A percentile compares a stretch with the other conserved stretches of the same genome.
These are phyloP conservation scores for Atkinsonella texensis DNA, from an alignment of 2,329 filamentous ascomycete species.

Conservation along the genomic window DNA sequence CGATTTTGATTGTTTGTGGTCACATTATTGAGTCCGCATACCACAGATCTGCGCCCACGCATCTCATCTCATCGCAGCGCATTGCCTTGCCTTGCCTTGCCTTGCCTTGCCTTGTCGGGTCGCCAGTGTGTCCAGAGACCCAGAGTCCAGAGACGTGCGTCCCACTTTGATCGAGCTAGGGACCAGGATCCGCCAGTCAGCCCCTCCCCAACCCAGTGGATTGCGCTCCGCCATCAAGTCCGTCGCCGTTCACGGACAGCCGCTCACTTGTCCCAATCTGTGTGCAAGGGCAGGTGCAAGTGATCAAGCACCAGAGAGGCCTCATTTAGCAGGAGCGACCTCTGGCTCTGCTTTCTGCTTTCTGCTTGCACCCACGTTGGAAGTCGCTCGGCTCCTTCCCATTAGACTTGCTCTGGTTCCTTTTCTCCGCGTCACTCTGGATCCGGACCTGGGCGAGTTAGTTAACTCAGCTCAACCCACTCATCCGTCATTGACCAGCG, in stretches of 20 bases:
- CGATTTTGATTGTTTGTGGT: background rate
- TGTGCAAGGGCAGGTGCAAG: background rate
- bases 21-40: background rate
- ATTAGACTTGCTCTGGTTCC: background rate
- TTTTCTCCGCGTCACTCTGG: background rate
- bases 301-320: background rate
- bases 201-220: slow-evolving; percentile 3
- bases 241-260: slow-evolving; percentile 7
- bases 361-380: slow-evolving; percentile 1
- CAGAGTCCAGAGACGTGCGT: background rate
- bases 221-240: slow-evolving; percentile 2
- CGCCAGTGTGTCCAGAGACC: too few relatives aligned
- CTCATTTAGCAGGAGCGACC: background rate
- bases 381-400: background rate
- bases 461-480: too few relatives aligned
- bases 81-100: background rate
- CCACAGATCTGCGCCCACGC: background rate
- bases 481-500: background rate
- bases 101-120: background rate
- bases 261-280: background rate
- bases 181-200: slow-evolving; percentile 4
- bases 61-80: background rate
- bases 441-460: background rate
- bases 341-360: background rate
- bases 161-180: slow-evolving; percentile 5